Base-by-base conservation (phyloP, 345 rosid species). In the Arabidopsis thaliana region DNA sequence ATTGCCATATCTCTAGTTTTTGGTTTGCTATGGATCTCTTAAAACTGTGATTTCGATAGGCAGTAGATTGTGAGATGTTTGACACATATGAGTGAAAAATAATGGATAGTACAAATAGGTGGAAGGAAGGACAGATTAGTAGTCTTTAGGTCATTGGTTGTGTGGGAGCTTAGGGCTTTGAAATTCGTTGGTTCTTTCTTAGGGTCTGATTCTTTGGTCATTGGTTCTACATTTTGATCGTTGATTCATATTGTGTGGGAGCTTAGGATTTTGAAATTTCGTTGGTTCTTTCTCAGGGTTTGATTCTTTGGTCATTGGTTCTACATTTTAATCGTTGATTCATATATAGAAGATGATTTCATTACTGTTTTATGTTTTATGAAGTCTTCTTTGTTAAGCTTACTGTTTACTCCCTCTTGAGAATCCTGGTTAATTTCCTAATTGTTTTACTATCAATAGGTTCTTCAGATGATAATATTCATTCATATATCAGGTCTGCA, bases 401-500 rank as follows among this genome's bases (percentile, higher is more conserved):
- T 65, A 28, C 34, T 48, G 24, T 58, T 8, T 5, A 25, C 14
- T 57, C 28, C 46, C 58, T 55, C 20, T 3, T 22, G 33, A 44
- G 20, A 14, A 69, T 32, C 44, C 42, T 46, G 13, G 32, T 69
- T 16, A 41, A 20, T 79, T 56, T 42, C 25, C 13, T 56, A 50
- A 82, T 41, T 58, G 42, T 65, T 42, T 64, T 44, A 69, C 66
- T 20, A 48, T 63, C 66, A 37, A 55, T 44, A 42, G 58, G 67
- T 69, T 66, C 75, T 48, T 81, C 71, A 30, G 60, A 28, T 71
- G 51, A 55, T 79, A 63, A 71, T 53, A 34, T 61, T 60, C 68
- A 37, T 78, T 64, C 16, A 22, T 75, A 62, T 78, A 78, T 74
- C 90, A 95, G 99, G 91, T 95, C 70, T 95, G 98, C 81, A 92